A percentile compares a stretch with the other conserved stretches of the same genome.
phyloP scores from a whole-genome alignment of 306 rosid genomes.

The Glycine latifolia region DNA sequence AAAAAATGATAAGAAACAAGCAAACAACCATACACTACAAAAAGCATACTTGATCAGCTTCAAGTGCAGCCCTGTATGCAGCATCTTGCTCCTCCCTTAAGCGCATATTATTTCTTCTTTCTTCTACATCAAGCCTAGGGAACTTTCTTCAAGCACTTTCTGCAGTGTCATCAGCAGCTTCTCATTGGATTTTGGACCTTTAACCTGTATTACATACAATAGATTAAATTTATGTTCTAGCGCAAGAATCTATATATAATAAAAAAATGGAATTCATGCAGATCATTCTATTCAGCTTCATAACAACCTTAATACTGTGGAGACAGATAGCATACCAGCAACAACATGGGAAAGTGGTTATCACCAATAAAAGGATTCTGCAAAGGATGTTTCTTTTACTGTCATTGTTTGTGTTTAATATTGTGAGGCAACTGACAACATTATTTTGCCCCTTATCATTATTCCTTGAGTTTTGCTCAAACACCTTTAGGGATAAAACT shows the following conservation, averaged over 20 bases:
- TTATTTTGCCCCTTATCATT: background rate
- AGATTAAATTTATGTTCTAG: background rate
- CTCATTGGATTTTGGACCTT: slow-evolving; percentile 89
- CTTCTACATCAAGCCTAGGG: slow-evolving; percentile 90
- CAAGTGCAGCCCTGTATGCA: slow-evolving; percentile 96
- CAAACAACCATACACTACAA: slow-evolving; percentile 13
- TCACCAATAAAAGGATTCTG: background rate
- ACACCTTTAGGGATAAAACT: background rate
- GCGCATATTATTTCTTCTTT: slow-evolving; percentile 74
- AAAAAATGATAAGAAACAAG: slow-evolving; percentile 11
- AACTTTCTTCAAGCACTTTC: slow-evolving; percentile 92
- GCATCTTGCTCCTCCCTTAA: slow-evolving; percentile 99
- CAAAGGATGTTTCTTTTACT: slow-evolving; percentile 8
- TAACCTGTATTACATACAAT: slow-evolving; percentile 65
- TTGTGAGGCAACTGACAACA: background rate
- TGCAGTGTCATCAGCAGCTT: slow-evolving; percentile 79
- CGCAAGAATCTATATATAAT: no score
- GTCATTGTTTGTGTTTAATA: background rate
- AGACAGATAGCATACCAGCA: slow-evolving; percentile 8
- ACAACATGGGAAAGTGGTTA: background rate
- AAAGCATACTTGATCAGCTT: slow-evolving; percentile 93
- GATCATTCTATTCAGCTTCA: background rate
- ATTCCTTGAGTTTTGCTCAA: background rate
- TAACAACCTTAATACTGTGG: slow-evolving; percentile 15
- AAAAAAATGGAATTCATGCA: background rate